These are phyloP conservation scores for Mortierella hygrophila DNA, from an alignment of 192 early-diverging fungal species.

Conservation along the genomic window DNA sequence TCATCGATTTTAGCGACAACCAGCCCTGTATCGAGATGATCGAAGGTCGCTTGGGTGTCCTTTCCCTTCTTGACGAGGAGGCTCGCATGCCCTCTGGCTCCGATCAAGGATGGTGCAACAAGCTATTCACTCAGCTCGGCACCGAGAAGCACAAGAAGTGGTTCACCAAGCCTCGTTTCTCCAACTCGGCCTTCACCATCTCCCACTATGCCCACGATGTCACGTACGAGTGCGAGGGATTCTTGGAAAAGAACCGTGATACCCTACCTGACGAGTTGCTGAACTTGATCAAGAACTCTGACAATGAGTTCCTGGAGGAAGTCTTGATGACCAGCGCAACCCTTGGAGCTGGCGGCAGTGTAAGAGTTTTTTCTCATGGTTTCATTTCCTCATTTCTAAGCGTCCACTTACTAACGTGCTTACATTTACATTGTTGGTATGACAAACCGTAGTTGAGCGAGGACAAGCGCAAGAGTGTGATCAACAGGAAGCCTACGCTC, in stretches of 20 bases:
- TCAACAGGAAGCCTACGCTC: constrained; percentile 87
- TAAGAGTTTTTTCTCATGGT: constrained; percentile 24
- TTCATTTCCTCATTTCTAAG: background rate
- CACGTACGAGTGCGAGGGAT: constrained; percentile 92
- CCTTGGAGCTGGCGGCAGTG: constrained; percentile 57
- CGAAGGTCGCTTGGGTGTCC: constrained; percentile 94
- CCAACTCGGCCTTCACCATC: constrained; percentile 89
- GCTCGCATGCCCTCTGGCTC: constrained; percentile 86
- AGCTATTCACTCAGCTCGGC: constrained; percentile 89
- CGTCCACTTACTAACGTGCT: background rate
- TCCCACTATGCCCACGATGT: constrained; percentile 97
- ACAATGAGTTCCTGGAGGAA: constrained; percentile 86
- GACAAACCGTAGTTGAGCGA: constrained; percentile 35
- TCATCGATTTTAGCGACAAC: constrained; percentile 99
- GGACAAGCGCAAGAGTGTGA: constrained; percentile 64
- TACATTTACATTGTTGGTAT: background rate
- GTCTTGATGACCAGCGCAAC: constrained; percentile 75
- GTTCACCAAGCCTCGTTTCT: constrained; percentile 95
- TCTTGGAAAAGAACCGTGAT: constrained; percentile 99
- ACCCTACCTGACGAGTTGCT: constrained; percentile 95
- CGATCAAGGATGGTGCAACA: constrained; percentile 88
- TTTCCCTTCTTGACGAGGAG: constrained; percentile 95
- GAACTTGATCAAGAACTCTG: constrained; percentile 79
- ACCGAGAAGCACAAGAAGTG: constrained; percentile 74
- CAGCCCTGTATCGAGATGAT: constrained; percentile 99